Conservation (phyloP, 1,284 basidiomycete species). For the Xerocomus amazonicus region DNA sequence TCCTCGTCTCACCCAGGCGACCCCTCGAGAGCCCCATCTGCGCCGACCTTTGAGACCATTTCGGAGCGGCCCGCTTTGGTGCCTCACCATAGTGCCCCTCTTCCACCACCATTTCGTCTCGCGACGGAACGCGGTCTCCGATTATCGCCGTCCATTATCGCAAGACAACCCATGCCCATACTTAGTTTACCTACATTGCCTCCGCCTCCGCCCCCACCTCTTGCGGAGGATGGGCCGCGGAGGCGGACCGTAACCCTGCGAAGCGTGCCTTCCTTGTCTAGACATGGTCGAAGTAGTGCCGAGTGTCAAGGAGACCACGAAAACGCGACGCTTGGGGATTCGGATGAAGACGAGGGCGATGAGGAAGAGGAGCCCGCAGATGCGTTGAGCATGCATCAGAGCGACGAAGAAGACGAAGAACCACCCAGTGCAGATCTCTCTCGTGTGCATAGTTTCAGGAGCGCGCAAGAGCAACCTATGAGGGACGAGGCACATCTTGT, state of each 20-base stretch:
- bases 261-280: conserved; percentile 49
- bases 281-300: conserved; percentile 38
- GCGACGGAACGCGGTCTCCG: conserved; percentile 30
- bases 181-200: conserved; percentile 24
- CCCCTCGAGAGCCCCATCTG: not conserved
- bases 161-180: conserved; percentile 30
- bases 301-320: conserved; percentile 40
- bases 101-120: conserved; percentile 25
- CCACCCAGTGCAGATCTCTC: conserved; percentile 22
- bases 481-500: conserved; percentile 1
- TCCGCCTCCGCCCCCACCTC: conserved; percentile 13
- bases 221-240: conserved; percentile 17
- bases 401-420: conserved; percentile 34
- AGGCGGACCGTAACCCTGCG: conserved; percentile 33
- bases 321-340: conserved; percentile 35
- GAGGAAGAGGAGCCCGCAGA: conserved; percentile 30
- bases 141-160: conserved; percentile 30
- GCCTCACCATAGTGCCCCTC: conserved; percentile 11
- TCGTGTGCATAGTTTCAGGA: conserved; percentile 8
- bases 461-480: conserved; percentile 15
- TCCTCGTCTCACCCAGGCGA: conserved; percentile 1
- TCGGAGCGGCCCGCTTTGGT: conserved; percentile 6
- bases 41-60: not conserved
- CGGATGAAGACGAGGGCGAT: conserved; percentile 37
- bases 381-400: conserved; percentile 31